Percentiles rank a stretch among this genome's conserved stretches.
phyloP scores from a whole-genome alignment of 768 basidiomycete species.

The Nevesoporus exiguus region DNA sequence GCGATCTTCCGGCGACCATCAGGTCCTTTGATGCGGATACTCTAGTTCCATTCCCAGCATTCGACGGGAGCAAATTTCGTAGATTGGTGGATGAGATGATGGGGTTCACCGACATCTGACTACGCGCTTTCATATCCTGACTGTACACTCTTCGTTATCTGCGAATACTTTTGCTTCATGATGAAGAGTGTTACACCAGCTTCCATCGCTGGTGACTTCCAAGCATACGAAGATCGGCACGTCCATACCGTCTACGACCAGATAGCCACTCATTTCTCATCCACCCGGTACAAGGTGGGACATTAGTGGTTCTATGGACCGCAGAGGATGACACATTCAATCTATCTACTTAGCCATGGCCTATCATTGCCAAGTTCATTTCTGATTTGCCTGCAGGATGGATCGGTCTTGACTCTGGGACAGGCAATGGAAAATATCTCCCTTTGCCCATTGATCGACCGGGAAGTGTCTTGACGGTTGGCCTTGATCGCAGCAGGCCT shows the following conservation, averaged over 20 bases:
- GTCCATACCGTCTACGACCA: conserved; percentile 83
- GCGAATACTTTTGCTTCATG: neutral
- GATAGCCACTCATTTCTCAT: conserved; percentile 85
- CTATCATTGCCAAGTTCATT: conserved; percentile 76
- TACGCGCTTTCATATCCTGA: conserved; percentile 5
- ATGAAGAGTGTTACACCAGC: conserved; percentile 38
- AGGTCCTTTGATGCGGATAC: conserved; percentile 41
- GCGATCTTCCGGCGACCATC: conserved; percentile 56
- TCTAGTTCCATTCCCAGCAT: conserved; percentile 60
- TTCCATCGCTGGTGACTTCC: conserved; percentile 46
- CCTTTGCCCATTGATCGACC: conserved; percentile 65
- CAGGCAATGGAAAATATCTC: conserved; percentile 97
- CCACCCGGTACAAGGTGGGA: conserved; percentile 80
- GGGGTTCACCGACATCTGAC: conserved; percentile 52
- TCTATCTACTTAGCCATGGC: conserved; percentile 68
- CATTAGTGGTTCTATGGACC: neutral
- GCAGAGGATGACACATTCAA: neutral
- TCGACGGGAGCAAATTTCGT: conserved; percentile 65
- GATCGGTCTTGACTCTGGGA: conserved; percentile 91
- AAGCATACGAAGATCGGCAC: conserved; percentile 64
- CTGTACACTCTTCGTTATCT: neutral
- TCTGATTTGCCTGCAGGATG: conserved; percentile 67
- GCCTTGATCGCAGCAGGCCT: conserved; percentile 79
- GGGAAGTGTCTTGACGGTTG: conserved; percentile 66
- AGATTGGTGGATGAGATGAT: conserved; percentile 72